These are phyloP conservation scores for Brassica incana DNA, from an alignment of 345 rosid genomes.

Conservation along the genomic window DNA sequence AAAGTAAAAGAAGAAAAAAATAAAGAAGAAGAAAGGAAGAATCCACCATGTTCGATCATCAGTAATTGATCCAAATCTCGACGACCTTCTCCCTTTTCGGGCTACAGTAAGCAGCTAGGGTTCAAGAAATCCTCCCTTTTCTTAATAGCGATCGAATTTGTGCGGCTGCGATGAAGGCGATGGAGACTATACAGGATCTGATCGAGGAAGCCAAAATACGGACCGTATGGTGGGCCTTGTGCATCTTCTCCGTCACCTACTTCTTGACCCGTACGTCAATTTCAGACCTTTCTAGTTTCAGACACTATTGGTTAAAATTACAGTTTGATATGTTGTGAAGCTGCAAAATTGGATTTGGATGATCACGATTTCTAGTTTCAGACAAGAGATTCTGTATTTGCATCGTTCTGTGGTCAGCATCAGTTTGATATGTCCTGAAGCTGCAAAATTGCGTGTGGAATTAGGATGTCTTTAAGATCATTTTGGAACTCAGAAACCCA, in stretches of 20 bases:
- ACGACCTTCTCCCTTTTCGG: background rate
- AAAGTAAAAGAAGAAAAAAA: background rate
- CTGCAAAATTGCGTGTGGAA: background rate
- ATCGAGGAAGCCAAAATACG: conserved; percentile 90
- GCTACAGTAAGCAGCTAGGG: background rate
- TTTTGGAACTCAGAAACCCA: background rate
- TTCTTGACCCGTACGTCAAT: conserved; percentile 75
- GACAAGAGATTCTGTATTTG: background rate
- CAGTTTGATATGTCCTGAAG: background rate
- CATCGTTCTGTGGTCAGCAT: background rate
- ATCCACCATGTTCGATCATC: conserved; percentile 32
- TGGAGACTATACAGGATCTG: conserved; percentile 92
- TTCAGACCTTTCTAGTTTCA: background rate
- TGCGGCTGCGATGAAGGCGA: conserved; percentile 37
- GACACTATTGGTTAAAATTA: no score
- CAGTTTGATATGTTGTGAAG: no score
- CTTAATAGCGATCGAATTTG: background rate
- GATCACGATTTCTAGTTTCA: background rate
- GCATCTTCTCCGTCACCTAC: conserved; percentile 75
- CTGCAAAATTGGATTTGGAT: no score
- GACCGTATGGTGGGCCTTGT: conserved; percentile 82
- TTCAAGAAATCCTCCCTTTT: background rate
- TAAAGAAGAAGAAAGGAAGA: conserved; percentile 16
- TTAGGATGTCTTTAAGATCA: background rate
- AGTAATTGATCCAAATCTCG: conserved; percentile 27